A percentile compares a stretch with the other conserved stretches of the same genome.
These are phyloP conservation scores for Lasiodiplodia hormozganensis DNA, from an alignment of 2,329 filamentous ascomycete species.

Conservation along the genomic window DNA sequence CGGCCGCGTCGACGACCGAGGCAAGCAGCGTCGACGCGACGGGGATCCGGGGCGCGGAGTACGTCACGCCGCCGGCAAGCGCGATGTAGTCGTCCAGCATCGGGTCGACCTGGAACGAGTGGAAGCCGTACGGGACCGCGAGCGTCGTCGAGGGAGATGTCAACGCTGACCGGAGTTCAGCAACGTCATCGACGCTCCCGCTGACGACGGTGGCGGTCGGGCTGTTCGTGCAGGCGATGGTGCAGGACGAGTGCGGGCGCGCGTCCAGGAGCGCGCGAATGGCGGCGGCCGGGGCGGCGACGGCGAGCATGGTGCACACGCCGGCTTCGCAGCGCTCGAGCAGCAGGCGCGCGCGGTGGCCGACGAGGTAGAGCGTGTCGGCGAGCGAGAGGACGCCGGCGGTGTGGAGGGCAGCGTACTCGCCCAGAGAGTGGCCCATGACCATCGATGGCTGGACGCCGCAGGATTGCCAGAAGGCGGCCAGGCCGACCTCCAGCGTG, in stretches of 20 bases:
- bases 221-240: slow-evolving; percentile 77
- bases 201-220: slow-evolving; percentile 78
- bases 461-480: slow-evolving; percentile 60
- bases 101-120: slow-evolving; percentile 69
- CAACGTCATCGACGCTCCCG: slow-evolving; percentile 65
- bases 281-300: slow-evolving; percentile 59
- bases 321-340: slow-evolving; percentile 69
- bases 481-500: slow-evolving; percentile 60
- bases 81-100: slow-evolving; percentile 67
- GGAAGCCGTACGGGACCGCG: slow-evolving; percentile 72
- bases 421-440: slow-evolving; percentile 69
- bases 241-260: slow-evolving; percentile 47
- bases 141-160: slow-evolving; percentile 63
- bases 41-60: slow-evolving; percentile 64
- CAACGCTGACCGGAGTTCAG: slow-evolving; percentile 58
- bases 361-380: slow-evolving; percentile 76
- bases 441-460: slow-evolving; percentile 61
- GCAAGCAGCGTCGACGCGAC: slow-evolving; percentile 73
- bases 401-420: slow-evolving; percentile 75
- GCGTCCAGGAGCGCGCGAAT: slow-evolving; percentile 61
- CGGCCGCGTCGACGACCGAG: slow-evolving; percentile 63
- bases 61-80: slow-evolving; percentile 60
- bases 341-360: slow-evolving; percentile 70
- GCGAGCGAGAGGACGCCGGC: slow-evolving; percentile 74
- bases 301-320: slow-evolving; percentile 71